phyloP scores from a whole-genome alignment of 2,329 filamentous ascomycete genomes.

The Rhytidhysteron rufulum region DNA sequence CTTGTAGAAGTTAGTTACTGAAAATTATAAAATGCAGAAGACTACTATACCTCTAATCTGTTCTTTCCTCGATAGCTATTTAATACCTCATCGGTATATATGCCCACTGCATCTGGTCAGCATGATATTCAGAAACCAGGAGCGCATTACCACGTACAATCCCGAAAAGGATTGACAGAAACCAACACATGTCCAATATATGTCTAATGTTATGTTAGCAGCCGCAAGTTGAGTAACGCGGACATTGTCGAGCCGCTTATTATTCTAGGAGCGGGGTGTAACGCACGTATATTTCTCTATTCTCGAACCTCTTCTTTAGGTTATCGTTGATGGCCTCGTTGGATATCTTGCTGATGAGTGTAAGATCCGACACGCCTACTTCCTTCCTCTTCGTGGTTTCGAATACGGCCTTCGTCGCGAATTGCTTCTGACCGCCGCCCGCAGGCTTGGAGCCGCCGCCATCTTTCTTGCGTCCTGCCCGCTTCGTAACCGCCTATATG shows the following conservation, averaged over 20 bases:
- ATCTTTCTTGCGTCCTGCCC: conserved; percentile 57
- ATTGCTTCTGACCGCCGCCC: conserved; percentile 51
- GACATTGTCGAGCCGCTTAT: too few relatives aligned
- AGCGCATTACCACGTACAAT: conserved; percentile 52
- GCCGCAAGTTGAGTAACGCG: too few relatives aligned
- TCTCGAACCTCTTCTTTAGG: conserved; percentile 95
- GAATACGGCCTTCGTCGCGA: conserved; percentile 93
- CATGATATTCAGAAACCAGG: conserved; percentile 3
- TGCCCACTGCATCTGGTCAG: conserved; percentile 64
- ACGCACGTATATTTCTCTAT: conserved; percentile 87
- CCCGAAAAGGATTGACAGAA: conserved; percentile 96
- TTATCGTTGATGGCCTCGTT: conserved; percentile 99
- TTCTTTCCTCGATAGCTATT: conserved; percentile 97
- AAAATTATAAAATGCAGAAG: neutral
- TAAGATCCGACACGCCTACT: conserved; percentile 96
- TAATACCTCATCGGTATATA: conserved; percentile 93
- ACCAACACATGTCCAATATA: conserved; percentile 99
- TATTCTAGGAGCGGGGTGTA: conserved; percentile 17
- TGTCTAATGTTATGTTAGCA: conserved; percentile 54
- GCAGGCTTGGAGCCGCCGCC: conserved; percentile 37
- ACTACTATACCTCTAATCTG: conserved; percentile 63
- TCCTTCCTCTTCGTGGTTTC: conserved; percentile 98
- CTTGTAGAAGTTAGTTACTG: conserved; percentile 22
- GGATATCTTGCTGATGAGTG: conserved; percentile 94
- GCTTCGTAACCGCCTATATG: conserved; percentile 52